Evolutionary conservation across 78 protist species (phyloP).

Genomic region (Bigelowiella natans): DNA sequence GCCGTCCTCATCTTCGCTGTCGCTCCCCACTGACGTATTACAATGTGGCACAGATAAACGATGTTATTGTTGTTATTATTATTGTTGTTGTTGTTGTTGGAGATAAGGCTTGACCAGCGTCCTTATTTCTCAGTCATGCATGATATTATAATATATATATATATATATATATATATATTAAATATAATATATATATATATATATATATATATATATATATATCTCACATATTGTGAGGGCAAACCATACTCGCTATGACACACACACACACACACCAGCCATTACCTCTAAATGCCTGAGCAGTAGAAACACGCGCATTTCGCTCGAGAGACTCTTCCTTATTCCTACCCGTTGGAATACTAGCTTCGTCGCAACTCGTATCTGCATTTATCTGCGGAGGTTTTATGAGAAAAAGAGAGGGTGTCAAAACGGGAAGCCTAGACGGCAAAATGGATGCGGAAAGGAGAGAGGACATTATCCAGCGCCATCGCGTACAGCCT

Average conservation of each 20-base stretch:
- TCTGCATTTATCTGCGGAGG: background rate
- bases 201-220: background rate
- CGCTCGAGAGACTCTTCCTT: background rate
- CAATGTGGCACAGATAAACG: too few species aligned
- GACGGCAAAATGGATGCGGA: too few species aligned
- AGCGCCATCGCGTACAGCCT: background rate
- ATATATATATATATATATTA: background rate
- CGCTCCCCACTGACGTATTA: too few species aligned
- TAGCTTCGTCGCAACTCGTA: background rate
- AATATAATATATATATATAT: background rate
- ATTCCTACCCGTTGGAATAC: background rate
- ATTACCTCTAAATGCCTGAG: background rate
- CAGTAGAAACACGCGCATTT: background rate
- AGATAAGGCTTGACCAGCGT: too few species aligned
- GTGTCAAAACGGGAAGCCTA: background rate
- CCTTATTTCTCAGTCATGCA: too few species aligned
- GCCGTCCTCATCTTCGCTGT: too few species aligned
- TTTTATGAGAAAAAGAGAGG: background rate
- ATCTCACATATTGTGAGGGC: background rate
- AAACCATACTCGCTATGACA: too few species aligned
- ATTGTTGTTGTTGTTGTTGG: too few species aligned
- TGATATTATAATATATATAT: background rate
- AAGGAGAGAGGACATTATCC: background rate
- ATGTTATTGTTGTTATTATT: too few species aligned
- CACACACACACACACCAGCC: background rate